Evolutionary conservation across 2,329 filamentous ascomycete genomes (phyloP), one percentile per base, ranked within the genome.

Genomic region (Colletotrichum australisinense): DNA sequence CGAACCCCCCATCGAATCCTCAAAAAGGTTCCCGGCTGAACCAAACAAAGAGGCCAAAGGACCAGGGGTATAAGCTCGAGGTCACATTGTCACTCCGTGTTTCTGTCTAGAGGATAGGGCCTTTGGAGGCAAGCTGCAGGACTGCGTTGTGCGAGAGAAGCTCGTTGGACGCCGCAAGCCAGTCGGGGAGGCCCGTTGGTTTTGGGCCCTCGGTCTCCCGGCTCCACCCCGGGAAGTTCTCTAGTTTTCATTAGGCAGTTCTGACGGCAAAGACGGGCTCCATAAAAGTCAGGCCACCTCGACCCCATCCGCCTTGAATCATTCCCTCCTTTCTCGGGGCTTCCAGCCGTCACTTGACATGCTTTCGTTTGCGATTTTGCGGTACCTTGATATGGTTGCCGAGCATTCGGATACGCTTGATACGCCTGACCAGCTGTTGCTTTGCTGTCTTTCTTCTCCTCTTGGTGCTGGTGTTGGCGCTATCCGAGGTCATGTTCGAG

Each of bases 201-300:
- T 58, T 52, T 56, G n/a, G 58, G 30, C 53, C 26, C 35, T 42
- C 60, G 55, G 53, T 32, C 60, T 64, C 26, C 62, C 26, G 62
- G 71, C 67, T 73, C 67, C 67, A 70, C 71, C 55, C 60, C 71
- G 67, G 67, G 46, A 73, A 46, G 26, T 70, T 57, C 55, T 66
- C 67, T 62, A 60, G 56, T 49, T 73, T 52, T 71, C 9, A 66
- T 71, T 65, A 65, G 60, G 55, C 69, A 53, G 24, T 55, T 62
- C 19, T 38, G 14, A 30, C 62, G 55, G 55, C 26, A 32, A 58
- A 30, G 52, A 42, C 38, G 35, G 53, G 63, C 56, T 38, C 71
- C 71, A 73, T 66, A 73, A 73, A 66, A 73, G 71, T 73, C 71
- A 73, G 60, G 71, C 71, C 71, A 73, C 62, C 71, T 73, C 67